These are phyloP conservation scores for Beauveria asiatica DNA, from an alignment of 2,329 filamentous ascomycete genomes.

Conservation along the genomic window DNA sequence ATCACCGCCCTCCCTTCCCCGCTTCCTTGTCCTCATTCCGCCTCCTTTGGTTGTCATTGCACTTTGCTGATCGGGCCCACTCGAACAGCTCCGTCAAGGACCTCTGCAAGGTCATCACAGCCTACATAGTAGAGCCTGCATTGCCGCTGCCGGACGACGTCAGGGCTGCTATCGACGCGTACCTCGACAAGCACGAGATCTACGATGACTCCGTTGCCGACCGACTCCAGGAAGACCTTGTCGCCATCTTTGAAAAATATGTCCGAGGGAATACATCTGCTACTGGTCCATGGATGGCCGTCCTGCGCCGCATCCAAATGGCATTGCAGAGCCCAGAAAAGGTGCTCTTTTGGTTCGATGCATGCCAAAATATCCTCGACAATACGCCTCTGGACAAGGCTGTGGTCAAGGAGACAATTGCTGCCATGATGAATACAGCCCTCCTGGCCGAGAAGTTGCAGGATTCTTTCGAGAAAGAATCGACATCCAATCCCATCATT, in stretches of 20 bases:
- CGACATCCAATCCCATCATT: slow-evolving; percentile 41
- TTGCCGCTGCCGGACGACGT: slow-evolving; percentile 61
- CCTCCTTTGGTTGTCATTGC: background rate
- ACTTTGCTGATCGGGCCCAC: slow-evolving; percentile 17
- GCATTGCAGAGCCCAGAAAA: slow-evolving; percentile 54
- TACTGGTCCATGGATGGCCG: slow-evolving; percentile 59
- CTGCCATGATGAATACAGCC: slow-evolving; percentile 56
- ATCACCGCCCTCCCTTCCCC: background rate
- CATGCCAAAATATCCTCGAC: slow-evolving; percentile 27
- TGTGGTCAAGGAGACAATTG: slow-evolving; percentile 54
- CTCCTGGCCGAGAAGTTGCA: slow-evolving; percentile 52
- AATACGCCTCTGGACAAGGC: slow-evolving; percentile 53
- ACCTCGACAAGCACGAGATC: slow-evolving; percentile 58
- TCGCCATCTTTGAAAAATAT: slow-evolving; percentile 56
- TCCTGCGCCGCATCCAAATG: slow-evolving; percentile 56
- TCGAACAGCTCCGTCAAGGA: slow-evolving; percentile 43
- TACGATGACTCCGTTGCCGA: slow-evolving; percentile 62
- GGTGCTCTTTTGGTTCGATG: slow-evolving; percentile 64
- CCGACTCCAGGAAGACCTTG: slow-evolving; percentile 64
- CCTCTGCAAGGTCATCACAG: slow-evolving; percentile 47
- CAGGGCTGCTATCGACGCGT: slow-evolving; percentile 51
- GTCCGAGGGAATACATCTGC: slow-evolving; percentile 49
- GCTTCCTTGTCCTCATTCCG: background rate
- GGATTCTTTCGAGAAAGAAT: slow-evolving; percentile 31
- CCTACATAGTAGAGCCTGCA: slow-evolving; percentile 38